Evolutionary conservation across 148 eudicot genomes (phyloP).

Genomic region (Nepenthes mirabilis): DNA sequence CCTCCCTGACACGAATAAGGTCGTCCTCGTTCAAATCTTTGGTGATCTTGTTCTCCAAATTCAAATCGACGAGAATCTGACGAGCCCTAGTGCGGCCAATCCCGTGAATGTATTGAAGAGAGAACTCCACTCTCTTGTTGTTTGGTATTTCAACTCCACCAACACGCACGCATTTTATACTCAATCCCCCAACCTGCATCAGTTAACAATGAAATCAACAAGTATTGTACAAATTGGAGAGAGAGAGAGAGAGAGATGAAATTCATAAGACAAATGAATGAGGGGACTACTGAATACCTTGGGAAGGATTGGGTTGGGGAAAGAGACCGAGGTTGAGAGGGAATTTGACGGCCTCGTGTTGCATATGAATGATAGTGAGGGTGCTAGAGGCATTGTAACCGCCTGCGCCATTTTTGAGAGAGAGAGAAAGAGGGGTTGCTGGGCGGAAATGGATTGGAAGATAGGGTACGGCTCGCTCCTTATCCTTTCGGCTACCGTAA

Average conservation of each 20-base stretch:
- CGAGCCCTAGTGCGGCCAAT: constrained; percentile 40
- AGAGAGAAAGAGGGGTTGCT: not conserved
- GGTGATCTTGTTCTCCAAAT: constrained; percentile 44
- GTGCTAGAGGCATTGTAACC: constrained; percentile 33
- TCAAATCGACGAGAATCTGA: constrained; percentile 40
- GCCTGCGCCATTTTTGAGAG: constrained; percentile 40
- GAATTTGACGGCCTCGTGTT: constrained; percentile 17
- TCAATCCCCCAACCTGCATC: constrained; percentile 19
- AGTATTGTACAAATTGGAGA: not conserved
- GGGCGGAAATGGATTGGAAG: not conserved
- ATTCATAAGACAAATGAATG: not conserved
- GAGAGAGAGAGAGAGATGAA: not conserved
- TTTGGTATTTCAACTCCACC: constrained; percentile 61
- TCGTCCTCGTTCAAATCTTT: constrained; percentile 49
- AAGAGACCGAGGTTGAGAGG: constrained; percentile 16
- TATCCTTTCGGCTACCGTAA: not conserved
- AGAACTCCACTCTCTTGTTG: constrained; percentile 42
- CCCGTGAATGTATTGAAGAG: constrained; percentile 55
- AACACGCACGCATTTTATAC: constrained; percentile 47
- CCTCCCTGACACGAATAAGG: constrained; percentile 32
- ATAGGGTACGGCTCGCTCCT: not conserved
- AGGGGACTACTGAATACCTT: constrained; percentile 20
- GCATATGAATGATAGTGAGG: constrained; percentile 37
- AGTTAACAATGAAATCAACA: not conserved
- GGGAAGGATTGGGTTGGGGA: constrained; percentile 23